phyloP scores from a whole-genome alignment of 352 stramenopile species.

The Globisporangium solare region DNA sequence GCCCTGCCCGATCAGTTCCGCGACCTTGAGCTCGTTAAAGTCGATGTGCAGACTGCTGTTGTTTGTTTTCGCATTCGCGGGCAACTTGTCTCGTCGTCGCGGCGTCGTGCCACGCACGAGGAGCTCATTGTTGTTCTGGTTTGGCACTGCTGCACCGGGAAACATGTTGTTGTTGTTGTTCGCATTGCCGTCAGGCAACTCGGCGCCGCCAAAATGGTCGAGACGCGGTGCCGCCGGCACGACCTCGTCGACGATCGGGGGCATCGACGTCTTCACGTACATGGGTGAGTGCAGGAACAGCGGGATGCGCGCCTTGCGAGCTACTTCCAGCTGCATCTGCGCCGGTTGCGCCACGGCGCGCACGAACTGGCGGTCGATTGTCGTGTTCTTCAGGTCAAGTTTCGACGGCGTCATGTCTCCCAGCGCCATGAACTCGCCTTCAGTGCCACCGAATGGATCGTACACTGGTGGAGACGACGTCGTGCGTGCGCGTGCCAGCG shows the following conservation, averaged over 20 bases:
- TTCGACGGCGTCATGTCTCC: conserved; percentile 24
- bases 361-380: conserved; percentile 69
- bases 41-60: conserved; percentile 82
- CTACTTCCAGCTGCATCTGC: conserved; percentile 85
- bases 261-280: conserved; percentile 73
- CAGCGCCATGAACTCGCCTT: no score
- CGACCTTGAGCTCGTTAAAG: conserved; percentile 71
- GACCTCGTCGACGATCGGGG: conserved; percentile 48
- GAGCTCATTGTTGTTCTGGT: conserved; percentile 2
- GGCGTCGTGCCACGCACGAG: conserved; percentile 20
- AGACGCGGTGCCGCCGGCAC: conserved; percentile 8
- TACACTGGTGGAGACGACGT: conserved; percentile 8
- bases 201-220: conserved; percentile 18
- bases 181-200: conserved; percentile 13
- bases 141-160: conserved; percentile 7
- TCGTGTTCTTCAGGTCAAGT: conserved; percentile 40
- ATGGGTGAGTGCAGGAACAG: conserved; percentile 85
- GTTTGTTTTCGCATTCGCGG: conserved; percentile 37
- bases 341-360: conserved; percentile 59
- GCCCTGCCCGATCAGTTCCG: conserved; percentile 81
- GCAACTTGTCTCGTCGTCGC: conserved; percentile 40
- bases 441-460: conserved; percentile 3
- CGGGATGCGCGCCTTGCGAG: conserved; percentile 75
- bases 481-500: neutral
- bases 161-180: conserved; percentile 4